Conservation (phyloP, 164 flowering plant genomes). For the Kalanchoe fedtschenkoi region DNA sequence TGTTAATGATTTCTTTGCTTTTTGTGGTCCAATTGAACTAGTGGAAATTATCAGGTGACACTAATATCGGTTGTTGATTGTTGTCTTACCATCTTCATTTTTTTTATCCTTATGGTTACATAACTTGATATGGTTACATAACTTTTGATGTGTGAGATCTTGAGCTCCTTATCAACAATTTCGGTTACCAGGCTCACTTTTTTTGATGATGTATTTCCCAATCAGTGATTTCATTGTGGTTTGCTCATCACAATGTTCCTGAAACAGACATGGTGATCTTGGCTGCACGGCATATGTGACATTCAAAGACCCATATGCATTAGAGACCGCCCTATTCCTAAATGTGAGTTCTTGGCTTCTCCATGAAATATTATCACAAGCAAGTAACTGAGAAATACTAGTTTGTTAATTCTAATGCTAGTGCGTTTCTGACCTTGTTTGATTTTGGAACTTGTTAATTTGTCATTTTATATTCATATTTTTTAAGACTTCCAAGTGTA, state of each 20-base stretch:
- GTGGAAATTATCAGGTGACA: conserved; percentile 51
- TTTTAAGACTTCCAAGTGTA: background rate
- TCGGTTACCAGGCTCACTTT: background rate
- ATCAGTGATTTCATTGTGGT: background rate
- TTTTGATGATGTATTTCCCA: background rate
- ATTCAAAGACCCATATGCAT: conserved; percentile 46
- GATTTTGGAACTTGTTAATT: background rate
- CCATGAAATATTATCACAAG: background rate
- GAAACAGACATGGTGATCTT: conserved; percentile 46
- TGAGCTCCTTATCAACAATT: background rate
- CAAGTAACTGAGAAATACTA: background rate
- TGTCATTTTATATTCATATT: background rate
- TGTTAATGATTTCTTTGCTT: conserved; percentile 54
- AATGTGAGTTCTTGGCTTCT: conserved; percentile 38
- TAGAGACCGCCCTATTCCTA: conserved; percentile 68
- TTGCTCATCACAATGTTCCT: background rate
- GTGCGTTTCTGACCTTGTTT: background rate
- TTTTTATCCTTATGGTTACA: background rate
- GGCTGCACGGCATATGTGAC: conserved; percentile 68
- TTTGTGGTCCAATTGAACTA: conserved; percentile 49
- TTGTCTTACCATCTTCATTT: background rate
- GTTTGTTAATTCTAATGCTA: background rate
- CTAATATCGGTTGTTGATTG: background rate
- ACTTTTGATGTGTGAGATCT: background rate
- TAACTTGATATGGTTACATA: too few species aligned